These are phyloP conservation scores for Leptosphaerulina australis DNA, from an alignment of 2,329 filamentous ascomycete species.

Conservation along the genomic window DNA sequence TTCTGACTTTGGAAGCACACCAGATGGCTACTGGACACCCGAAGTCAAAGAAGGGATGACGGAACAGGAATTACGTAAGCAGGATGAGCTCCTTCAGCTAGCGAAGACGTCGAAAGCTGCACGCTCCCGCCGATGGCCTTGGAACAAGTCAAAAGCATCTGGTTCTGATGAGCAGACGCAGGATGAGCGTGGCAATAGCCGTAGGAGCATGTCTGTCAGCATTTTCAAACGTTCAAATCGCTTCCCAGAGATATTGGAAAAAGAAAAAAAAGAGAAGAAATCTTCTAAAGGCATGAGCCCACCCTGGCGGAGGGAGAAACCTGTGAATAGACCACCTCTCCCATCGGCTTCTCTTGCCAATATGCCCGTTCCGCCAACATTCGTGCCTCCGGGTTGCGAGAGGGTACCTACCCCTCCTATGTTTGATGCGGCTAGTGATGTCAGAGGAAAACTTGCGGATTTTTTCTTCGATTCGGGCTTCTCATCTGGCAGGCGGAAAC, in stretches of 20 bases:
- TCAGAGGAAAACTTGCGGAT: slow-evolving; percentile 39
- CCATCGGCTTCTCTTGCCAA: slow-evolving; percentile 17
- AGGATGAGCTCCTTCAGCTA: slow-evolving; percentile 25
- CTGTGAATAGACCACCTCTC: neutral
- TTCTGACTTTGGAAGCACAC: slow-evolving; percentile 17
- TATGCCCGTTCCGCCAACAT: slow-evolving; percentile 30
- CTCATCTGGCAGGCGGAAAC: slow-evolving; percentile 13
- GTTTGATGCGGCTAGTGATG: slow-evolving; percentile 30
- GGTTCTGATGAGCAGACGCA: slow-evolving; percentile 10
- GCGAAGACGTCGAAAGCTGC: slow-evolving; percentile 18
- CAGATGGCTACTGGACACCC: slow-evolving; percentile 12
- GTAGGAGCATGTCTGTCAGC: slow-evolving; percentile 20
- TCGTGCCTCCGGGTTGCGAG: slow-evolving; percentile 35
- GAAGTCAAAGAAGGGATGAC: slow-evolving; percentile 6
- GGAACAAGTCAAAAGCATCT: slow-evolving; percentile 15
- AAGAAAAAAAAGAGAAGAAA: slow-evolving; percentile 9
- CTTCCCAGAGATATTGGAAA: slow-evolving; percentile 14
- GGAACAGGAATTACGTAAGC: slow-evolving; percentile 16
- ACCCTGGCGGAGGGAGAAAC: slow-evolving; percentile 14
- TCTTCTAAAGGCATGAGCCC: neutral
- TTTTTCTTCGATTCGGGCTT: slow-evolving; percentile 42
- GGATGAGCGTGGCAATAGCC: neutral
- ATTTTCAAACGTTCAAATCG: slow-evolving; percentile 30
- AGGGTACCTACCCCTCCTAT: slow-evolving; percentile 38
- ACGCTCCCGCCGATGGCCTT: slow-evolving; percentile 30